Base-by-base conservation (phyloP, 2,329 filamentous ascomycete genomes). In the Penicillium verrucosum region DNA sequence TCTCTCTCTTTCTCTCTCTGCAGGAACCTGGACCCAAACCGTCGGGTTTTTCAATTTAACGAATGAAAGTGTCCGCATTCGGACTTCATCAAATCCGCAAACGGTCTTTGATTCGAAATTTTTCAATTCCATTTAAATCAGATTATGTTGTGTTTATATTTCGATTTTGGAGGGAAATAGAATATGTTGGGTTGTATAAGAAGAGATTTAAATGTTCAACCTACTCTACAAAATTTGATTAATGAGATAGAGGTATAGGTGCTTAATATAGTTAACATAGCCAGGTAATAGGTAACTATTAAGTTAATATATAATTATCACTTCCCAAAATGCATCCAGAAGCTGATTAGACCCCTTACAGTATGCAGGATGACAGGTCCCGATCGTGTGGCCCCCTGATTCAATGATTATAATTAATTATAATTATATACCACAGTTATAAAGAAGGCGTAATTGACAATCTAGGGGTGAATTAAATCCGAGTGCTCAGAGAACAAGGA, bases 341-440 rank as follows among this genome's bases (percentile, higher is more conserved):
- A 36, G 14, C 34, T 10, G 36, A 38, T 23, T n/a, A 38, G 9
- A 38, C 21, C 58, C 58, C 53, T 48, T 58, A 51, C 60, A 59
- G 56, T 30, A 7, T 18, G 4, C 9, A 27, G 25, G 47, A 51
- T 41, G 41, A 51, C 34, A 37, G 25, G n/a, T 42, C 36, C 54
- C 54, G 16, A 29, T n/a, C 10, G 51, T 18, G 3, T 58, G 57
- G 42, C 14, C 54, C 37, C 25, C 14, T 16, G 14, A 34, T 34
- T 30, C 11, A 30, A 30, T 30, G 29, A 30, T 11, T 11, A 29
- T 10, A 27, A 27, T 41, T 21, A 3, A 32, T 32, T 29, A 27
- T 27, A 29, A 29, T 29, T 4, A 10, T 4, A 29, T 29, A 10
- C 27, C 27, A 10, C 2, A 30, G 10, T 30, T 30, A 12, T 30